Percentiles rank a stretch among this genome's conserved stretches.
Evolutionary conservation across 371 early-diverging fungal species (phyloP).

Genomic region (Mortierella sp.): DNA sequence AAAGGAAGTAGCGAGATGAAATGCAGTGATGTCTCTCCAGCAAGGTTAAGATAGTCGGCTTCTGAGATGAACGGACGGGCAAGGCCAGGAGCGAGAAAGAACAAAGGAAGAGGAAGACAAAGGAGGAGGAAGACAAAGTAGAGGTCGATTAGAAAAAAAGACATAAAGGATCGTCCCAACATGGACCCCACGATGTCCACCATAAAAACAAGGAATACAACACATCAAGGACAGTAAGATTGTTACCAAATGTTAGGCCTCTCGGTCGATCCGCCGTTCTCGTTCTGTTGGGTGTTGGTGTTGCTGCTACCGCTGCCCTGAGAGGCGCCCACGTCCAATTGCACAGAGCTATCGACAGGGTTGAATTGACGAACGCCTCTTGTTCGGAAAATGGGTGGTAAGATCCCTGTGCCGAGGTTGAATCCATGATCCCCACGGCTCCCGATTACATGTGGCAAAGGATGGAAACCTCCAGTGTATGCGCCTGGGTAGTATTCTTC

Average conservation of each 20-base stretch:
- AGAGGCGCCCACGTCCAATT: slow-evolving; percentile 9
- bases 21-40: no score
- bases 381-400: slow-evolving; percentile 8
- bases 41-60: no score
- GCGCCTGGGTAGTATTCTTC: slow-evolving; percentile 42
- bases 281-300: no score
- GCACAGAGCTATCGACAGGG: slow-evolving; percentile 4
- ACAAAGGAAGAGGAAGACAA: slow-evolving; percentile 11
- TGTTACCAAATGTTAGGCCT: no score
- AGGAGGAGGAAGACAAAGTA: background rate
- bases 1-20: no score
- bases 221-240: no score
- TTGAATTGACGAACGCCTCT: slow-evolving; percentile 16
- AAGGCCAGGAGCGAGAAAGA: background rate
- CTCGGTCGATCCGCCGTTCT: no score
- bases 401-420: background rate
- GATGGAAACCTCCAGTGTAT: background rate
- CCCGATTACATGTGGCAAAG: no score
- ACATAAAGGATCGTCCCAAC: background rate
- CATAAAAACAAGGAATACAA: no score
- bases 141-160: slow-evolving; percentile 14
- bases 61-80: background rate
- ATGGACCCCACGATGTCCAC: background rate
- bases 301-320: background rate
- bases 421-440: no score